A percentile compares a stretch with the other conserved stretches of the same genome.
Evolutionary conservation across 2,329 filamentous ascomycete species (phyloP).

Genomic region (Fusarium sp.): DNA sequence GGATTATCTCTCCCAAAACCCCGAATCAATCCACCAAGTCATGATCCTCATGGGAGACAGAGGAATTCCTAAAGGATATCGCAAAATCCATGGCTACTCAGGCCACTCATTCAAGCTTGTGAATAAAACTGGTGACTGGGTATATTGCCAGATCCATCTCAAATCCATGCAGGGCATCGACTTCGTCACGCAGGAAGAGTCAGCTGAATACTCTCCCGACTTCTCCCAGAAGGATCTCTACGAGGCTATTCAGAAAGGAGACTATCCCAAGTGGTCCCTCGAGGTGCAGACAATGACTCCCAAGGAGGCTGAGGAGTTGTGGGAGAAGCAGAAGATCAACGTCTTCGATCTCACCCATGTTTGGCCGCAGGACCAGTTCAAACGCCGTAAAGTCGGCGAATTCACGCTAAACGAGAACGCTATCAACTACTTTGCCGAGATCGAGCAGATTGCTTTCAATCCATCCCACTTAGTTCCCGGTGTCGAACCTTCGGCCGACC

Average conservation of each 20-base stretch:
- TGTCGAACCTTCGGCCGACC: constrained; percentile 72
- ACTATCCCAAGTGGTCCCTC: constrained; percentile 67
- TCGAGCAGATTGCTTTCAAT: constrained; percentile 76
- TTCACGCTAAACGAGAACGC: constrained; percentile 77
- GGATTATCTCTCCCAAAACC: constrained; percentile 71
- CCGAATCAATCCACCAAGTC: constrained; percentile 68
- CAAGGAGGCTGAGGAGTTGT: constrained; percentile 42
- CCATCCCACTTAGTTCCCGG: constrained; percentile 75
- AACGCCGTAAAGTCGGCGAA: constrained; percentile 65
- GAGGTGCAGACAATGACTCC: constrained; percentile 60
- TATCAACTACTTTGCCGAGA: constrained; percentile 72
- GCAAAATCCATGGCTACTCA: constrained; percentile 46
- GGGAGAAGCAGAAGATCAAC: constrained; percentile 57
- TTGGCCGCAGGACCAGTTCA: constrained; percentile 37
- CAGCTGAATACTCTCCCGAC: constrained; percentile 18
- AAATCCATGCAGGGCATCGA: constrained; percentile 37
- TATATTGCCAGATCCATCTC: constrained; percentile 26
- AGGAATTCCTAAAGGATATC: constrained; percentile 67
- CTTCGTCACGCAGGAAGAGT: constrained; percentile 32
- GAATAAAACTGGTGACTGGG: constrained; percentile 25
- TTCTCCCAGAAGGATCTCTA: constrained; percentile 38
- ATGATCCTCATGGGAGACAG: constrained; percentile 71
- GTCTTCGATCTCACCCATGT: constrained; percentile 76
- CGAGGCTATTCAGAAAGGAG: constrained; percentile 39
- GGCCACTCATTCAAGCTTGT: constrained; percentile 28